These are phyloP conservation scores for Syzygium aromaticum DNA, from an alignment of 345 rosid genomes.

Conservation along the genomic window DNA sequence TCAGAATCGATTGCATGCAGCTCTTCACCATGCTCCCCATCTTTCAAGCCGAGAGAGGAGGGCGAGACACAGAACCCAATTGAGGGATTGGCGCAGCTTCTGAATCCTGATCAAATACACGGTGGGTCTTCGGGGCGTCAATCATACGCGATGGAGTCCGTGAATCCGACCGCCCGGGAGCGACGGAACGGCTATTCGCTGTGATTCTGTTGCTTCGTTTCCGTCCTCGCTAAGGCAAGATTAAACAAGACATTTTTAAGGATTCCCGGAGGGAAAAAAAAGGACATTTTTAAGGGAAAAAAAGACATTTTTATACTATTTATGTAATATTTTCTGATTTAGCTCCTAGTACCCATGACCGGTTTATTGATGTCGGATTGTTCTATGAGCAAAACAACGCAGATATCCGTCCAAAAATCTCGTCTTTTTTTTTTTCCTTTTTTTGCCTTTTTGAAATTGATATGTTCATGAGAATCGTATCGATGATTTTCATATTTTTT, in stretches of 20 bases:
- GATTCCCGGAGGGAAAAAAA: background rate
- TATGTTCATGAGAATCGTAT: background rate
- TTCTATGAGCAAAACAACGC: background rate
- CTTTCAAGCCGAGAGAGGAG: background rate
- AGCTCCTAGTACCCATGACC: background rate
- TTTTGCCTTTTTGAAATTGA: background rate
- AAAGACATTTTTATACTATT: background rate
- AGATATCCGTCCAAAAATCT: background rate
- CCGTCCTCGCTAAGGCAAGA: background rate
- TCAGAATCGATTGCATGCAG: conserved; percentile 63
- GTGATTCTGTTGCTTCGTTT: background rate
- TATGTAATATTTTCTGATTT: background rate
- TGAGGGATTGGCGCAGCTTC: background rate
- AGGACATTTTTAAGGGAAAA: background rate
- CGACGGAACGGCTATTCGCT: background rate
- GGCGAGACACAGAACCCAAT: background rate
- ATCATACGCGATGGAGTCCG: background rate
- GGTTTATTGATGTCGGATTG: background rate
- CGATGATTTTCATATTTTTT: background rate
- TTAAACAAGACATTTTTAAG: background rate
- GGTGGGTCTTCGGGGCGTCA: background rate
- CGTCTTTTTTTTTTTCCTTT: background rate
- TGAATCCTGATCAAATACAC: background rate
- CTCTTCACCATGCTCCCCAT: conserved; percentile 50
- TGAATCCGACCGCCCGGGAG: background rate